A percentile compares a stretch with the other conserved stretches of the same genome.
These are phyloP conservation scores for Solanum chilense DNA, from an alignment of 257 asterid species.

Conservation along the genomic window DNA sequence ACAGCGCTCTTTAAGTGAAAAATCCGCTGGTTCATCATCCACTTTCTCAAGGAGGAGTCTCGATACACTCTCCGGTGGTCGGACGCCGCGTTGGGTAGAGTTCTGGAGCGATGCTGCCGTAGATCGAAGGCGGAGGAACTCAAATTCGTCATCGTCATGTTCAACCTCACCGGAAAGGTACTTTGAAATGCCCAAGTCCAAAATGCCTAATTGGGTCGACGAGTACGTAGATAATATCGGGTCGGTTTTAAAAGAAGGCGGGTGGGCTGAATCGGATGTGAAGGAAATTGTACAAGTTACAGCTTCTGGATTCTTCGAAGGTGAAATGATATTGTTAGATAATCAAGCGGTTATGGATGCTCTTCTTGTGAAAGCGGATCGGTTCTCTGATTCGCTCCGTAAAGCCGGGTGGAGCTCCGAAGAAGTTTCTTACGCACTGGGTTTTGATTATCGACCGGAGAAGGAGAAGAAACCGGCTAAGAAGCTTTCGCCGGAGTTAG, in stretches of 20 bases:
- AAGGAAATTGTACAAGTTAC: conserved; percentile 67
- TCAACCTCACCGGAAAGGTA: conserved; percentile 85
- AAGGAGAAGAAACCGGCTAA: conserved; percentile 55
- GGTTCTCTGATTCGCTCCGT: conserved; percentile 75
- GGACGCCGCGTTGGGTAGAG: conserved; percentile 92
- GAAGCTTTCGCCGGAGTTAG: conserved; percentile 66
- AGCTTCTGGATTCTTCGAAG: conserved; percentile 79
- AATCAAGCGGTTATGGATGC: conserved; percentile 81
- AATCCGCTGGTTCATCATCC: conserved; percentile 31
- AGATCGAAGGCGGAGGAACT: conserved; percentile 66
- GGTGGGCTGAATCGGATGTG: conserved; percentile 94
- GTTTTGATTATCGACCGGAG: conserved; percentile 69
- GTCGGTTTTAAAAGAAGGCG: conserved; percentile 67
- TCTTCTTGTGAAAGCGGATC: conserved; percentile 71
- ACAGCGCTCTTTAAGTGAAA: conserved; percentile 33
- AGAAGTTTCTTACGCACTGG: conserved; percentile 81
- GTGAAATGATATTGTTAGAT: conserved; percentile 78
- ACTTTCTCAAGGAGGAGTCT: conserved; percentile 50
- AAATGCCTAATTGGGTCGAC: conserved; percentile 76
- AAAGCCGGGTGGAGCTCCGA: conserved; percentile 97
- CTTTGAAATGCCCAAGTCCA: conserved; percentile 51
- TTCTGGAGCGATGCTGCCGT: conserved; percentile 97
- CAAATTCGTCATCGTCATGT: conserved; percentile 57
- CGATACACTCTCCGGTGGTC: conserved; percentile 28
- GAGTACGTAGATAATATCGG: conserved; percentile 72